Conservation (phyloP, 225 moss, liverwort and hornwort species). For the Antitrichia curtipendula region DNA sequence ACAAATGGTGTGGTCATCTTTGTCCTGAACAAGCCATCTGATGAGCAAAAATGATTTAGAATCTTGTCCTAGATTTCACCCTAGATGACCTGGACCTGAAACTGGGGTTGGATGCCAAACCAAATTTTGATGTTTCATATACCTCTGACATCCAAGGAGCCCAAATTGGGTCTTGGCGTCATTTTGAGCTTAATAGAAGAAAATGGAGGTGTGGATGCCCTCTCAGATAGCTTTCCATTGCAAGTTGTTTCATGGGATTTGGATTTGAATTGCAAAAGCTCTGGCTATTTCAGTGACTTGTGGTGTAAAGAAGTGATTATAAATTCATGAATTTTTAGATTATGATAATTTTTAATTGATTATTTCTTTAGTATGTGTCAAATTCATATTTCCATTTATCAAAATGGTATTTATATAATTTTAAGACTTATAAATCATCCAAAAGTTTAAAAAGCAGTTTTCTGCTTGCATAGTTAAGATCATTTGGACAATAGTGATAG, state of each 20-base stretch:
- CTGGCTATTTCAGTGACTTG: not conserved
- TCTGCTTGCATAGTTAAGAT: not conserved
- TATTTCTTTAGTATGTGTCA: not conserved
- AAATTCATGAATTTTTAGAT: not conserved
- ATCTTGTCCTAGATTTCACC: not conserved
- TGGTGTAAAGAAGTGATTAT: not conserved
- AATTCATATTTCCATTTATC: not conserved
- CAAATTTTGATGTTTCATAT: not conserved
- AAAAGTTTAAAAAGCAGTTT: not conserved
- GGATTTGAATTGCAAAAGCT: not conserved
- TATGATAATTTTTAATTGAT: too few species aligned
- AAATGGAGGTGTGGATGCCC: not conserved
- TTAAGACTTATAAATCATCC: not conserved
- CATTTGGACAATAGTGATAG: not conserved
- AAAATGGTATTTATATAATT: too few species aligned
- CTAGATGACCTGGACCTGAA: not conserved
- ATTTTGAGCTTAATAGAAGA: not conserved
- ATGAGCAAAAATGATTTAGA: not conserved
- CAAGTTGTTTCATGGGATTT: not conserved
- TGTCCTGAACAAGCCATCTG: slow-evolving; percentile 11
- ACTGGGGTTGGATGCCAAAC: not conserved
- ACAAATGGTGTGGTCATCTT: slow-evolving; percentile 49
- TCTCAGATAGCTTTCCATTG: not conserved
- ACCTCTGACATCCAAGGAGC: not conserved
- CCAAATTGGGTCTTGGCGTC: not conserved